Percentiles rank a stretch among this genome's conserved stretches.
Evolutionary conservation across 2,329 filamentous ascomycete genomes (phyloP).

Genomic region (Pestalotiopsis sp.): DNA sequence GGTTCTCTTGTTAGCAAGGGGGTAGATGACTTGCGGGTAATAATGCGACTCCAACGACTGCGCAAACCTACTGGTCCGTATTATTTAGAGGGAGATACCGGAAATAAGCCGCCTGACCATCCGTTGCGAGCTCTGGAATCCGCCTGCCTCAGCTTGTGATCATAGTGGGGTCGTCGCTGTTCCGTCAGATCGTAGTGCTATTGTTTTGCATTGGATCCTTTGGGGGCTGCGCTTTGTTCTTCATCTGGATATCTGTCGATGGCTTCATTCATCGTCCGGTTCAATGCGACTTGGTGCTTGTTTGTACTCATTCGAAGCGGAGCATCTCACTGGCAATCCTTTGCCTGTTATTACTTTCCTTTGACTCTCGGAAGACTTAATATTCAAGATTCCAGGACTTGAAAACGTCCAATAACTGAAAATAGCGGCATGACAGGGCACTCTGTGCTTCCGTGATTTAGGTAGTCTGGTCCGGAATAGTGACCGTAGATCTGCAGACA

Average conservation of each 20-base stretch:
- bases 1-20: not conserved
- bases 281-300: not conserved
- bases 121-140: not conserved
- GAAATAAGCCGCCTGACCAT: not conserved
- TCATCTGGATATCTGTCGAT: not conserved
- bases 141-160: not conserved
- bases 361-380: not conserved
- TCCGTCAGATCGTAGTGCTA: not conserved
- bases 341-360: not conserved
- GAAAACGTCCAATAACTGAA: not conserved
- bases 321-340: not conserved
- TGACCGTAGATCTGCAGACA: not conserved
- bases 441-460: not conserved
- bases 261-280: not conserved
- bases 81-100: not conserved
- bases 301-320: not conserved
- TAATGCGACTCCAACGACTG: not conserved
- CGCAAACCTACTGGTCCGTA: not conserved
- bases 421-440: not conserved
- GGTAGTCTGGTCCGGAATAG: not conserved
- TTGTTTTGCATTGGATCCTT: not conserved
- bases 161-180: not conserved
- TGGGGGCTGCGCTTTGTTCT: not conserved
- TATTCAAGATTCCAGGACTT: not conserved
- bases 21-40: not conserved